A percentile compares a stretch with the other conserved stretches of the same genome.
phyloP scores from a whole-genome alignment of 768 basidiomycete genomes.

The Hygrocybe coccinea region DNA sequence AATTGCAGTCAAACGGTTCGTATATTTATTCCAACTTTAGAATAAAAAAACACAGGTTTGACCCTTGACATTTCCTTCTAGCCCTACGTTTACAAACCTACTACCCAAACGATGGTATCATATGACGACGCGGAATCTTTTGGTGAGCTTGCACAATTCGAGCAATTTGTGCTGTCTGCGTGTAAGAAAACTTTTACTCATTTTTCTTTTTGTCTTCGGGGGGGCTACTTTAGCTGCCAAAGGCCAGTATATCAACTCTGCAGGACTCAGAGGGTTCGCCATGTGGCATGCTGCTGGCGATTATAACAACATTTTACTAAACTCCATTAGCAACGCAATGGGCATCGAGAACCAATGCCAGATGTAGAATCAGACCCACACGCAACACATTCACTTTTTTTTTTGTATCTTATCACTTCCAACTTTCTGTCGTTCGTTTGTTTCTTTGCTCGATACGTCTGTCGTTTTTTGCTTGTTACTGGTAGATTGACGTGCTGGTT shows the following conservation, averaged over 20 bases:
- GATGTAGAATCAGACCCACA: no score
- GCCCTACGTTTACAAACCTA: constrained; percentile 65
- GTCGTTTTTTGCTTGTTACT: no score
- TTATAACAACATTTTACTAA: constrained; percentile 51
- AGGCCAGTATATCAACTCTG: constrained; percentile 52
- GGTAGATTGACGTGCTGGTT: no score
- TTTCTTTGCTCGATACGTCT: no score
- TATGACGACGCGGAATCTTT: constrained; percentile 65
- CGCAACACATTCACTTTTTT: no score
- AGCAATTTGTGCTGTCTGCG: background rate
- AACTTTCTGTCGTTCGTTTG: no score
- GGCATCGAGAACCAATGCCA: background rate
- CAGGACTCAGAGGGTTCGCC: constrained; percentile 57
- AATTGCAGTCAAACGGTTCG: constrained; percentile 68
- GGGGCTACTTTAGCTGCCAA: constrained; percentile 34
- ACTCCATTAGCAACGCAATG: constrained; percentile 41
- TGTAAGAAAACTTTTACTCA: background rate
- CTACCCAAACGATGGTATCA: constrained; percentile 52
- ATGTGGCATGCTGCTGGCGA: constrained; percentile 73
- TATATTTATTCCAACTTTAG: background rate
- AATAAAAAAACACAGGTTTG: background rate
- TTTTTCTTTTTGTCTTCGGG: no score
- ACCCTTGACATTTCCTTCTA: constrained; percentile 21
- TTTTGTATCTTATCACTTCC: no score
- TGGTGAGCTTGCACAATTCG: constrained; percentile 10